Evolutionary conservation across 1,284 basidiomycete genomes (phyloP).

Genomic region (Tilletia caries): DNA sequence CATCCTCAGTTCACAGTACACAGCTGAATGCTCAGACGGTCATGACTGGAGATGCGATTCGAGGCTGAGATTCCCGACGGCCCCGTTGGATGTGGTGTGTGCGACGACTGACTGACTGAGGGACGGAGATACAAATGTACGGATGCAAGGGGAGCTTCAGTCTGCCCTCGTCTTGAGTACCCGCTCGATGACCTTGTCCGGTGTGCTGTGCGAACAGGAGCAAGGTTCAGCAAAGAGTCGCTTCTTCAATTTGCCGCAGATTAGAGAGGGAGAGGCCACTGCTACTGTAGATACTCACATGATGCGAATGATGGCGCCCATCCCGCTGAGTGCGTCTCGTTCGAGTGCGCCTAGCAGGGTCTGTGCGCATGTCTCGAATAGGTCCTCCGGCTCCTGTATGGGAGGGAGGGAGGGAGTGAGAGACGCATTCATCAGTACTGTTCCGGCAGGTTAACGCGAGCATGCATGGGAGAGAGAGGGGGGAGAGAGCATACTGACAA

Average conservation of each 20-base stretch:
- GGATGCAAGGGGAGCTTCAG: too few species aligned
- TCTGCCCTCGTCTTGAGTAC: constrained; percentile 37
- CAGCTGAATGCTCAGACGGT: too few species aligned
- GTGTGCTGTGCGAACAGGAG: constrained; percentile 30
- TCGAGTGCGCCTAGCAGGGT: constrained; percentile 92
- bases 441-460: too few species aligned
- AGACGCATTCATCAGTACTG: too few species aligned
- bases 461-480: too few species aligned
- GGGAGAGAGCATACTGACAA: constrained; percentile 57
- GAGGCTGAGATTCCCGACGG: too few species aligned
- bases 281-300: constrained; percentile 70
- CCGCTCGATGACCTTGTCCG: constrained; percentile 51
- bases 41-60: too few species aligned
- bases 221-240: neutral
- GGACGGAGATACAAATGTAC: too few species aligned
- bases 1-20: too few species aligned
- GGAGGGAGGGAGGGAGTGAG: neutral
- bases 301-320: constrained; percentile 91
- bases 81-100: too few species aligned
- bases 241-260: too few species aligned
- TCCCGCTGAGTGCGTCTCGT: constrained; percentile 92
- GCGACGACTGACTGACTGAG: too few species aligned
- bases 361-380: constrained; percentile 98
- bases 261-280: constrained; percentile 11
- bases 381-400: constrained; percentile 75